Conservation (phyloP, 1,139 yeast species). For the Kluyveromyces sp. region DNA sequence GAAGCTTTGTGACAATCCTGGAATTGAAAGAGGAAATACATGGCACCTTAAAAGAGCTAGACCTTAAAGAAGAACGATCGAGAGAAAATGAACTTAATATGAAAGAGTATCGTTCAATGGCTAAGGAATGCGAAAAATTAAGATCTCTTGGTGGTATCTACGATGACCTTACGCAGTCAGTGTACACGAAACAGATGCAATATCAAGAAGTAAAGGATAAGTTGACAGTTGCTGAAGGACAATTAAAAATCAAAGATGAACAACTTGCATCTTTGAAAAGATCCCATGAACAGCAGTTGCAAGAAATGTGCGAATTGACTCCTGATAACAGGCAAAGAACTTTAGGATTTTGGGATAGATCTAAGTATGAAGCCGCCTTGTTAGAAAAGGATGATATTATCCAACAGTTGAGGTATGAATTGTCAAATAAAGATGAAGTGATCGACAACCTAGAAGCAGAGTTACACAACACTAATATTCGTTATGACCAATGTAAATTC, state of each 20-base stretch:
- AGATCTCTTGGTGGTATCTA: background rate
- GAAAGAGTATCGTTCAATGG: background rate
- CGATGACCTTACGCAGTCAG: background rate
- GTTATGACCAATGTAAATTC: background rate
- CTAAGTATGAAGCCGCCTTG: slow-evolving; percentile 1
- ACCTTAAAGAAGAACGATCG: too few relatives aligned
- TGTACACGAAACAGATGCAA: background rate
- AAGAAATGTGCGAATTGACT: background rate
- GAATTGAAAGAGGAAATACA: too few relatives aligned
- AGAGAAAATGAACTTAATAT: background rate
- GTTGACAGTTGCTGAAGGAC: background rate
- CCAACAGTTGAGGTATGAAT: background rate
- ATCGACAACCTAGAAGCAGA: background rate
- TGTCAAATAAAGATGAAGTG: background rate
- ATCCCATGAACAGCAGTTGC: background rate
- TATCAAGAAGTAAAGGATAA: background rate
- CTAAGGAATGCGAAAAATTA: background rate
- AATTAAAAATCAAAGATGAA: background rate
- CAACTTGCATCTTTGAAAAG: background rate
- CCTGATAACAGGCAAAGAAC: slow-evolving; percentile 2
- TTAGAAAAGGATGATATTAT: slow-evolving; percentile 2
- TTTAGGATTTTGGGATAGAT: slow-evolving; percentile 4
- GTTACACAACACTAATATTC: background rate
- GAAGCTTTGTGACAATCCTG: too few relatives aligned
- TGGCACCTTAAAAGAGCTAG: too few relatives aligned